phyloP scores from a whole-genome alignment of 257 asterid species.

The Petrea volubilis region DNA sequence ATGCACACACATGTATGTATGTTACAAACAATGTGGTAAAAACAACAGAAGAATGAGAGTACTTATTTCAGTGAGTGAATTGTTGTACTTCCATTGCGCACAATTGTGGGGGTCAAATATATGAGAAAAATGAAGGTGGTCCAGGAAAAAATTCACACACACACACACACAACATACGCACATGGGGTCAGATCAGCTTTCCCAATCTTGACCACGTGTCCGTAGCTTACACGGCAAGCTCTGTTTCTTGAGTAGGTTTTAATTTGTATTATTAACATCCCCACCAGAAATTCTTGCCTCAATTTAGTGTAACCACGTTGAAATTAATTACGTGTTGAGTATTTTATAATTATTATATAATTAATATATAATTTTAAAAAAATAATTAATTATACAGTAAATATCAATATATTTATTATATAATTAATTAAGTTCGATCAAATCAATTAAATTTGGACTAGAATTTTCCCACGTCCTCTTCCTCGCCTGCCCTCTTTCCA shows the following conservation, averaged over 20 bases:
- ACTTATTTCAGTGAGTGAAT: constrained; percentile 9
- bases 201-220: constrained; percentile 37
- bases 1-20: background rate
- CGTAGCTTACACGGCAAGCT: constrained; percentile 56
- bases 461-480: background rate
- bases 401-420: no score
- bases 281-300: no score
- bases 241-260: no score
- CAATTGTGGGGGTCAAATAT: constrained; percentile 22
- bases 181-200: constrained; percentile 34
- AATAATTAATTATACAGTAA: no score
- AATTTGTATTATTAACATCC: no score
- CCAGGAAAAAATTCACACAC: constrained; percentile 1
- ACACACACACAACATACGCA: constrained; percentile 14
- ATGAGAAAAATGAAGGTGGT: constrained; percentile 15
- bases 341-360: no score
- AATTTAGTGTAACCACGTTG: no score
- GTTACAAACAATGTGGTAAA: background rate
- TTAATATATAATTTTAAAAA: no score
- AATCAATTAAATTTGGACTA: no score
- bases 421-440: no score
- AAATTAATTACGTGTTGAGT: no score
- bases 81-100: constrained; percentile 31
- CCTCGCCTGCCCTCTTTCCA: background rate
- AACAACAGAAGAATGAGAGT: constrained; percentile 15